Base-by-base conservation (phyloP, 306 rosid genomes). In the Cucumis melo region DNA sequence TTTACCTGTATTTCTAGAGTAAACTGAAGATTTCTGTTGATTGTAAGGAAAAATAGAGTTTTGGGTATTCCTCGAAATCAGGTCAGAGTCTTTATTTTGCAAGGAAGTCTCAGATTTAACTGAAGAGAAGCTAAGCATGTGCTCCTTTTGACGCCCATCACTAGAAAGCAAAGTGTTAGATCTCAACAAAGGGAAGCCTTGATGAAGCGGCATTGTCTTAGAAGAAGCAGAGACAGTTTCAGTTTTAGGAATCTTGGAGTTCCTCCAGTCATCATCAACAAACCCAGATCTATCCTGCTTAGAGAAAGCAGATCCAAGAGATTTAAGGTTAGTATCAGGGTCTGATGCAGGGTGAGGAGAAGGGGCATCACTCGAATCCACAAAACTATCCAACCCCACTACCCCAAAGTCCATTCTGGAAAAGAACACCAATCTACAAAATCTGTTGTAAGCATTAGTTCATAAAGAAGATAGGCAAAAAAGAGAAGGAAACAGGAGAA, bases 51-150 rank as follows among this genome's bases (percentile, higher is more conserved):
- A 80, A 54, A 70, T 65, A 38, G 85, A 78, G 80, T 10, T 34
- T 19, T 78, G 82, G 50, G 60, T 41, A 76, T 7, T 32, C 10
- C 76, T 77, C 4, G 64, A 62, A 27, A 39, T 48, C 13, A 67
- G 29, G 6, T 74, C 76, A 75, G 80, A 75, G 44, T 83, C 83
- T 74, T 80, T 83, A 54, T 20, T 51, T 15, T 58, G 80, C 78
- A 79, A 77, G 23, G 54, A 42, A 71, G 76, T 77, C 21, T 79
- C 83, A 48, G 89, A 66, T 78, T 81, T 82, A 57, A 23, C 41
- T 34, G 84, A 72, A 72, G 90, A 81, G 84, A 87, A 87, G 84
- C 88, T 84, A n/a, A 84, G 88, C 90, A 82, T 82, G 36, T 80
- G 90, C 78, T 81, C 90, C 66, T 80, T 82, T 39, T 73, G 83